These are phyloP conservation scores for Austropuccinia psidii DNA, from an alignment of 1,284 basidiomycete species.

Conservation along the genomic window DNA sequence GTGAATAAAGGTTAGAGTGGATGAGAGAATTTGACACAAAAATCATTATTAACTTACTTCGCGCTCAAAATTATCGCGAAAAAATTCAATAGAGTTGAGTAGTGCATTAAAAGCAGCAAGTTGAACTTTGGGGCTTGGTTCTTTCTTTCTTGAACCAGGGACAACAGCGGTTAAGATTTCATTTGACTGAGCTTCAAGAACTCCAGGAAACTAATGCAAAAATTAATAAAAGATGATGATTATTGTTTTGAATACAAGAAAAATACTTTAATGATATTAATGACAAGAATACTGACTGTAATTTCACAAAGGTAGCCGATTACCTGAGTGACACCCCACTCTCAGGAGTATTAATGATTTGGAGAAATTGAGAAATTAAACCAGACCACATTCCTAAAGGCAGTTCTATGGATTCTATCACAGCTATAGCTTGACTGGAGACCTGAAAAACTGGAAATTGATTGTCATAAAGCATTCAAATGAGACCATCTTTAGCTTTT, in stretches of 20 bases:
- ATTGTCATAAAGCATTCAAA: conserved; percentile 71
- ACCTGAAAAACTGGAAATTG: conserved; percentile 69
- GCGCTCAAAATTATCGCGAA: conserved; percentile 93
- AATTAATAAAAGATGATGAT: not conserved
- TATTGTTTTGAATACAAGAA: conserved; percentile 36
- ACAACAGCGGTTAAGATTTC: conserved; percentile 98
- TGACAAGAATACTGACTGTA: conserved; percentile 60
- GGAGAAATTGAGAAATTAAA: conserved; percentile 76
- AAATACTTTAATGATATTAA: conserved; percentile 35
- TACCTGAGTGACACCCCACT: conserved; percentile 62
- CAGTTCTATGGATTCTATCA: conserved; percentile 87
- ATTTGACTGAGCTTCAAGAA: conserved; percentile 79
- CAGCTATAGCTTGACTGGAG: conserved; percentile 85
- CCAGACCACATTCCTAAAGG: conserved; percentile 81
- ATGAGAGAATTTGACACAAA: too few species aligned
- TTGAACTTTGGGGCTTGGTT: conserved; percentile 86
- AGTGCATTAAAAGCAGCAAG: conserved; percentile 88
- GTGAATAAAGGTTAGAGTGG: too few species aligned
- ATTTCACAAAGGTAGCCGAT: conserved; percentile 96
- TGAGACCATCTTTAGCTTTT: conserved; percentile 80
- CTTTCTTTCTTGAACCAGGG: conserved; percentile 93
- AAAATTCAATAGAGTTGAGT: conserved; percentile 94
- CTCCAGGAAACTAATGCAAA: conserved; percentile 70
- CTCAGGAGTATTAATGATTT: conserved; percentile 67
- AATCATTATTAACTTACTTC: too few species aligned